Percentiles rank a stretch among this genome's conserved stretches.
phyloP scores from a whole-genome alignment of 108 stramenopile genomes.

The Phaeodactylum tricornutum region DNA sequence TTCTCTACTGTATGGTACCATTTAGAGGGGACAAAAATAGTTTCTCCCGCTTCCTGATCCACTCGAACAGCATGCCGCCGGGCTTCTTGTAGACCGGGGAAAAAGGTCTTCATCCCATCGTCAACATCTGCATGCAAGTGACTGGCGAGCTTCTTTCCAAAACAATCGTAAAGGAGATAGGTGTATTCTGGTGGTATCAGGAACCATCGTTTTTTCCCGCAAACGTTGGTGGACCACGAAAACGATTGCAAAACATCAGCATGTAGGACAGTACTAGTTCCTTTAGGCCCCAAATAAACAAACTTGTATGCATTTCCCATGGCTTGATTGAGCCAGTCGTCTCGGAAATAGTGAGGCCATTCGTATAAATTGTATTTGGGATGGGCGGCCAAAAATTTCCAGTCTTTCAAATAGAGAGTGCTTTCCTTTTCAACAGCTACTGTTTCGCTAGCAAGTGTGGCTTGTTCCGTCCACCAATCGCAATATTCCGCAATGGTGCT shows the following conservation, averaged over 20 bases:
- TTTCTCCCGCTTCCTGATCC: slow-evolving; percentile 37
- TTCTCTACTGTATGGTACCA: slow-evolving; percentile 58
- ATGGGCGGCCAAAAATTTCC: slow-evolving; percentile 15
- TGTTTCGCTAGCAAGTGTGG: background rate
- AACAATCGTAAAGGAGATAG: slow-evolving; percentile 6
- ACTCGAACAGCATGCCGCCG: slow-evolving; percentile 14
- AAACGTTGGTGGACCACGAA: slow-evolving; percentile 54
- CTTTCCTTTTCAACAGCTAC: background rate
- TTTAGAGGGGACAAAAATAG: slow-evolving; percentile 54
- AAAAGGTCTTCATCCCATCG: background rate
- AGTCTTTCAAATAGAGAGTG: slow-evolving; percentile 41
- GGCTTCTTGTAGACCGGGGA: slow-evolving; percentile 3
- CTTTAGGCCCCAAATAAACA: slow-evolving; percentile 46
- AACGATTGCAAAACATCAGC: slow-evolving; percentile 51
- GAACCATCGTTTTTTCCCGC: slow-evolving; percentile 46
- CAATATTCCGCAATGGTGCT: slow-evolving; percentile 10
- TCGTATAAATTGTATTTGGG: slow-evolving; percentile 25
- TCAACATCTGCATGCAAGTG: slow-evolving; percentile 4
- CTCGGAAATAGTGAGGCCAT: slow-evolving; percentile 18
- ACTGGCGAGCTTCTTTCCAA: slow-evolving; percentile 4
- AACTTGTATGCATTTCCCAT: slow-evolving; percentile 40
- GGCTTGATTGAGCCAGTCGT: slow-evolving; percentile 37
- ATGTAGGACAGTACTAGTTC: slow-evolving; percentile 44
- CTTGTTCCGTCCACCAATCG: slow-evolving; percentile 9
- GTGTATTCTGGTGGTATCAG: slow-evolving; percentile 14